Evolutionary conservation across 1,284 basidiomycete genomes (phyloP), one percentile per base, ranked within the genome.

Genomic region (Fomitopsis palustris): DNA sequence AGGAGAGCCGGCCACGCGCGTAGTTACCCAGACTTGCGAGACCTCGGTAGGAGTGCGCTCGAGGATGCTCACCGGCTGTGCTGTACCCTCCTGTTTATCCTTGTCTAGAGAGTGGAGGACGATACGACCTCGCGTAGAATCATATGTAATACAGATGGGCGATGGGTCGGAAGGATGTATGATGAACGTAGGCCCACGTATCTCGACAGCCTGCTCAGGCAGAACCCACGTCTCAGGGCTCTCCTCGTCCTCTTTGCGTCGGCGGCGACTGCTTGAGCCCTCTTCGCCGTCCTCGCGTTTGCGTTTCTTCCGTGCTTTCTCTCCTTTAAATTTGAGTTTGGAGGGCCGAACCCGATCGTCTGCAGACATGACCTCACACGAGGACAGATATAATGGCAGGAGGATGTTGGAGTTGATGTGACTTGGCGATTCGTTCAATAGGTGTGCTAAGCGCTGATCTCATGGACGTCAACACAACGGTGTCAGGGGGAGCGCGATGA

Each of bases 241-340:
- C 56, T 82, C 80, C 39, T 87, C 82, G 63, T 88, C 84, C 54
- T 85, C 65, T 62, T 69, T 67, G 38, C 75, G 74, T 37, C 75
- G 80, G 31, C 84, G 80, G 64, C 81, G 81, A 65, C 75, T 77
- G 49, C 75, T 71, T 4, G 69, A 72, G 17, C 75, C 75, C 3
- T 80, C 81, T 12, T 77, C 82, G 31, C 74, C 81, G 35, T 78
- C 78, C 9, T 85, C 83, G 64, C 85, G 78, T 70, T 87, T 93
- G 51, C 91, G 82, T 70, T 93, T 94, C 79, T 90, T 91, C 75
- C 85, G 88, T 9, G 78, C 72, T 72, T 92, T 93, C 53, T 95
- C 93, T 12, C 92, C 92, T 71, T 95, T 95, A 76, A 95, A 95
- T 66, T 87, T 92, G 62, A 93, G 83, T 68, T 88, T 91, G 12